Base-by-base conservation (phyloP, 2,329 filamentous ascomycete species). In the Bipolaris victoriae region DNA sequence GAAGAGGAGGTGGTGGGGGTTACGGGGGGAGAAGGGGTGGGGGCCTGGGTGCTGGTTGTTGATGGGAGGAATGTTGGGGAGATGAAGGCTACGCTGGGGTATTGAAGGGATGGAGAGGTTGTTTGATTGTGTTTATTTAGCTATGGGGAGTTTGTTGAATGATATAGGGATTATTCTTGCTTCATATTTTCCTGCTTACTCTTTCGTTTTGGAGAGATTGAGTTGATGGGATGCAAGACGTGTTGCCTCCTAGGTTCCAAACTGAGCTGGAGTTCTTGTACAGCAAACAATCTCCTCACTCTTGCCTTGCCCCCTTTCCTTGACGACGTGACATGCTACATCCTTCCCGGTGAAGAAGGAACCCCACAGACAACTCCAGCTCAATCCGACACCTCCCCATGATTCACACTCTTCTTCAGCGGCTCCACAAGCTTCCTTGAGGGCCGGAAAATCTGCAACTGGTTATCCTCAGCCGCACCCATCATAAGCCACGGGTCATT, bases 401-500 rank as follows among this genome's bases (percentile, higher is more conserved):
- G 74, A 43, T 68, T 69, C 7, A 75, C 71, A 49, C 68, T 73
- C 60, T 76, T 73, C 62, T 69, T 67, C 18, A 73, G 50, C 10
- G 68, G 69, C 63, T 77, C 70, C 15, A 77, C 74, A 26, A 78
- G 68, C 47, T 75, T 75, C 53, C 74, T 69, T 15, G 69, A 66
- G 2, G 77, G 76, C 16, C 75, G 74, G 77, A 82, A 98, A 67
- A 97, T 91, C 78, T 99, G 95, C 62, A 99, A 85, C 65, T 98
- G 82, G 73, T 99, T 99, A 79, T 99, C 95, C 75, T 99, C 96
- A 0, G 94, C 95, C 15, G 95, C 93, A 60, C 91, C 96, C 76
- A 92, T 93, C 65, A 99, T 90, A 53, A 97, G 86, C 96, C 96
- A 99, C 4, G 94, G 93, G 70, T 97, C 92, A 74, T 96, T 97